phyloP scores from a whole-genome alignment of 2,329 filamentous ascomycete species.

The Aurifilum marmelostoma region DNA sequence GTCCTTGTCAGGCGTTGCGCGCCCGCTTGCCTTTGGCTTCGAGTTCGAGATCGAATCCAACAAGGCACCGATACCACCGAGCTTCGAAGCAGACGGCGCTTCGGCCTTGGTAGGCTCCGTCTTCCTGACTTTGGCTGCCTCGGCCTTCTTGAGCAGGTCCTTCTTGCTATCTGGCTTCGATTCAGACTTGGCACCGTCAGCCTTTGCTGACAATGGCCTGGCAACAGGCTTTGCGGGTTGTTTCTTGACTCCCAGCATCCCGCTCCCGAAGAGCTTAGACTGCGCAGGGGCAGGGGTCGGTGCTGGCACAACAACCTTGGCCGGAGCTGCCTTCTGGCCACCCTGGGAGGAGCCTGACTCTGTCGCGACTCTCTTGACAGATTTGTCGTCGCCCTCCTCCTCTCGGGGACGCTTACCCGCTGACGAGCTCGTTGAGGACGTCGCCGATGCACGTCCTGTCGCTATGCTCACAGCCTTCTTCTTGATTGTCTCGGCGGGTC shows the following conservation, averaged over 20 bases:
- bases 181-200: slow-evolving; percentile 34
- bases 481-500: slow-evolving; percentile 28
- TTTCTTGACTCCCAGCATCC: slow-evolving; percentile 30
- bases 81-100: slow-evolving; percentile 35
- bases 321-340: slow-evolving; percentile 26
- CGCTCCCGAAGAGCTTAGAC: slow-evolving; percentile 27
- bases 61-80: slow-evolving; percentile 50
- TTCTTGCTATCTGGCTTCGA: slow-evolving; percentile 38
- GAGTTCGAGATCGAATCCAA: slow-evolving; percentile 49
- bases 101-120: slow-evolving; percentile 40
- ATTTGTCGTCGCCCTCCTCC: slow-evolving; percentile 43
- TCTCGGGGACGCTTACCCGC: slow-evolving; percentile 43
- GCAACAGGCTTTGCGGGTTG: slow-evolving; percentile 36
- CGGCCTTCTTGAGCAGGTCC: slow-evolving; percentile 37
- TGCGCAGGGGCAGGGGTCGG: slow-evolving; percentile 20
- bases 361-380: slow-evolving; percentile 44
- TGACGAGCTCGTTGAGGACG: slow-evolving; percentile 29
- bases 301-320: slow-evolving; percentile 23
- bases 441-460: slow-evolving; percentile 32
- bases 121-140: slow-evolving; percentile 31
- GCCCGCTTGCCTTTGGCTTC: slow-evolving; percentile 47
- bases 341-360: slow-evolving; percentile 35
- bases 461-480: slow-evolving; percentile 30
- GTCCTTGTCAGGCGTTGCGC: slow-evolving; percentile 29
- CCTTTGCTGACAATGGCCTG: slow-evolving; percentile 38